Conservation (phyloP, 164 flowering plant genomes). For the Macadamia tetraphylla region DNA sequence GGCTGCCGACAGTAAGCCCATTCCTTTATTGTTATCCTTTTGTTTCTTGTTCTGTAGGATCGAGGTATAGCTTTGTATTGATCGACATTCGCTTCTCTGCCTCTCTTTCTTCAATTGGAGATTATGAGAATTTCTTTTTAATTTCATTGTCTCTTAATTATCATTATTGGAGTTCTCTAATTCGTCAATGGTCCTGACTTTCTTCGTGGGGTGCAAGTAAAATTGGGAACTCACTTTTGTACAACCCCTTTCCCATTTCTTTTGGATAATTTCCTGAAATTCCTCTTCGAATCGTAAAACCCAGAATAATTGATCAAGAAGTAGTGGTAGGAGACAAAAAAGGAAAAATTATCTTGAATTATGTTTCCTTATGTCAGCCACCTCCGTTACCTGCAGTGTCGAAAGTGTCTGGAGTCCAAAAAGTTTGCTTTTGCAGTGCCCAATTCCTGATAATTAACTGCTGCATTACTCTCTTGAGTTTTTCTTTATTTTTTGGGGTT, state of each 20-base stretch:
- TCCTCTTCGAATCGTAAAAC: neutral
- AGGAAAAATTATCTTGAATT: too few species aligned
- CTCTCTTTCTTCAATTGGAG: neutral
- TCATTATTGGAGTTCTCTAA: neutral
- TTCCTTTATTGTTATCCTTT: neutral
- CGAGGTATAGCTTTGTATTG: neutral
- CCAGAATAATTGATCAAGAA: too few species aligned
- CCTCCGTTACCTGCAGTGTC: neutral
- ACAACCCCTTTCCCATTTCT: too few species aligned
- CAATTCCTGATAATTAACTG: neutral
- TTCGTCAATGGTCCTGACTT: neutral
- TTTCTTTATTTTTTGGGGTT: neutral
- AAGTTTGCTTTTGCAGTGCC: neutral
- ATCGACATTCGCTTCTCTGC: neutral
- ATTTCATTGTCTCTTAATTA: neutral
- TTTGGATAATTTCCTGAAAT: too few species aligned
- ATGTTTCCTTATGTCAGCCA: too few species aligned
- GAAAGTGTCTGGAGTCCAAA: neutral
- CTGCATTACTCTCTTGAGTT: neutral
- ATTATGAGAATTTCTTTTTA: neutral
- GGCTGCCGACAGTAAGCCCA: constrained; percentile 58
- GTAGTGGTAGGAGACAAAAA: too few species aligned
- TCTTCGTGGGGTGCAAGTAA: neutral
- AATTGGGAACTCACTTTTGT: too few species aligned
- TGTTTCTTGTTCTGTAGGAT: neutral